Evolutionary conservation across 2,329 filamentous ascomycete genomes (phyloP), one percentile per base, ranked within the genome.

Genomic region (Fusarium musae): DNA sequence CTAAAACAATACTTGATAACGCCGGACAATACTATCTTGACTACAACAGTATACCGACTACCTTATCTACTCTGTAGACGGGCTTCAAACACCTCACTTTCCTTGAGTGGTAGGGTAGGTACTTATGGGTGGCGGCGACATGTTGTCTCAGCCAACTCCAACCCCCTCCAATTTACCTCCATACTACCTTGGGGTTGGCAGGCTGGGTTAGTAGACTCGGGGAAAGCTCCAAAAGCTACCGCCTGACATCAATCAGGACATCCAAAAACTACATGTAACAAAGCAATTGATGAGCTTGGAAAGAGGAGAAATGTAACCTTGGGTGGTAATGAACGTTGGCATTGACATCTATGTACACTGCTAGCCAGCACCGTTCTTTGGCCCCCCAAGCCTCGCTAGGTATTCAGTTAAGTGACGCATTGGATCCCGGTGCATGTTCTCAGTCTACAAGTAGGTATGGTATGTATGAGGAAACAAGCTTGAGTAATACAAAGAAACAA

Each of bases 241-340:
- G 52, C 62, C 64, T 66, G 62, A 69, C 57, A 50, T 50, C 37
- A 69, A 39, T 36, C 32, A 36, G 40, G 28, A 50, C 42, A 63
- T 44, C 49, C 23, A 62, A 49, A 43, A 69, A 34, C 53, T 59
- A 21, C 26, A 30, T 47, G 69, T 52, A 69, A 53, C 65, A 63
- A 64, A 64, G 57, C 49, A 69, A 42, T 49, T 36, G 37, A 28
- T 42, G 30, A 32, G 32, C 36, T 32, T 40, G 36, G n/a, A 70
- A 69, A 58, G 70, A 70, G 65, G 70, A 73, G 69, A 66, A 70
- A 72, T 66, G 70, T 72, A 72, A 72, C 70, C 52, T 72, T 46
- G 37, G 47, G 43, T 26, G 40, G 34, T n/a, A 19, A 42, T 58
- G 37, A 34, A 47, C 44, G 59, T 32, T 37, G 28, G 39, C 46